Conservation (phyloP, 768 basidiomycete species). For the Rhizopogon roseolus region DNA sequence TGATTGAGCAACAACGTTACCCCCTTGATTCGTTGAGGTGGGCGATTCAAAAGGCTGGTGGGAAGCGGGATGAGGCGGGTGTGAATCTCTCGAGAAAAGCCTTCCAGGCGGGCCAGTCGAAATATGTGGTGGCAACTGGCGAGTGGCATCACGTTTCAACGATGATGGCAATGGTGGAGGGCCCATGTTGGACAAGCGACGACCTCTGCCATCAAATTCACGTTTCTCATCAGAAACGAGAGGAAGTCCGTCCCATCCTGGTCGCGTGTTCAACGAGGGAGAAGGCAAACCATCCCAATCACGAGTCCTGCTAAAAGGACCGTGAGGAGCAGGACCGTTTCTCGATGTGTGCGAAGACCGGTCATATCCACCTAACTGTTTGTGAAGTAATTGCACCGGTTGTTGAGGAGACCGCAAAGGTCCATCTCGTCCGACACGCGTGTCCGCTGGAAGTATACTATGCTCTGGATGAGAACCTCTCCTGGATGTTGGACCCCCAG, state of each 20-base stretch:
- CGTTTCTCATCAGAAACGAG: conserved; percentile 25
- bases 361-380: conserved; percentile 27
- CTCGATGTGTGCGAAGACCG: not conserved
- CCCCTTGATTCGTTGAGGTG: conserved; percentile 10
- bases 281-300: conserved; percentile 34
- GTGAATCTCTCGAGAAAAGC: conserved; percentile 41
- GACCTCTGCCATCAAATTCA: conserved; percentile 27
- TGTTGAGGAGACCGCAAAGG: conserved; percentile 34
- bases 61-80: conserved; percentile 28
- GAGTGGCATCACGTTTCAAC: conserved; percentile 34
- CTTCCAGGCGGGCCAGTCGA: conserved; percentile 28
- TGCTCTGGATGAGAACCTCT: conserved; percentile 42
- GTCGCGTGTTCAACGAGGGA: conserved; percentile 24
- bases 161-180: conserved; percentile 43
- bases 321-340: not conserved
- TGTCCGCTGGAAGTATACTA: conserved; percentile 32
- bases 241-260: conserved; percentile 8
- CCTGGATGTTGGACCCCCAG: conserved; percentile 24
- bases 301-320: conserved; percentile 2
- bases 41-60: conserved; percentile 13
- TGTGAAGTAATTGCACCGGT: conserved; percentile 59
- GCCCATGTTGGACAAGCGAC: conserved; percentile 43
- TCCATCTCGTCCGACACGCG: conserved; percentile 41
- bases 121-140: conserved; percentile 59
- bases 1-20: conserved; percentile 33